Conservation (phyloP, 2,329 filamentous ascomycete genomes). For the Ascochyta rabiei region DNA sequence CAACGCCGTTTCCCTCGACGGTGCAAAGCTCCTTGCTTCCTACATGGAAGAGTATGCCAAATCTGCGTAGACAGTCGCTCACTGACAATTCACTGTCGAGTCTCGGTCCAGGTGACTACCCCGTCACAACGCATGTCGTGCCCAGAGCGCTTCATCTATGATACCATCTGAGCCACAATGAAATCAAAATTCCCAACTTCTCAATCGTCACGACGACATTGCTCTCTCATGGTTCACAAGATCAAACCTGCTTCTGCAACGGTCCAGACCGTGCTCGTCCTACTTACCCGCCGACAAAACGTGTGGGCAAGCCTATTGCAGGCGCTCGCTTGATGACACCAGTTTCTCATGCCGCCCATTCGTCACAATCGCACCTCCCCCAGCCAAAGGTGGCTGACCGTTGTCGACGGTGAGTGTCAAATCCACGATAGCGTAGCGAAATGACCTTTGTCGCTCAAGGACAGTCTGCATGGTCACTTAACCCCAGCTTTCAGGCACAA, state of each 20-base stretch:
- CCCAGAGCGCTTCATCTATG: no score
- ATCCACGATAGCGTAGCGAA: not conserved
- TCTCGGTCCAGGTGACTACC: not conserved
- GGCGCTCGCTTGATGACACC: not conserved
- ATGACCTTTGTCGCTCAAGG: not conserved
- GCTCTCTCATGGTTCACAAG: not conserved
- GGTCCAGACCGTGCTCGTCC: slow-evolving; percentile 2
- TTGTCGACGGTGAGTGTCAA: not conserved
- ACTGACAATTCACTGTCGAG: not conserved
- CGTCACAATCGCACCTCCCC: not conserved
- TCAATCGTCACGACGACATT: not conserved
- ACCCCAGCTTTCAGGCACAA: not conserved
- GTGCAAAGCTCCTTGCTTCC: slow-evolving; percentile 69
- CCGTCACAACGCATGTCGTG: no score
- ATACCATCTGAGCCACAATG: not conserved
- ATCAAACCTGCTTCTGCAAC: not conserved
- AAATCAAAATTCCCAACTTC: not conserved
- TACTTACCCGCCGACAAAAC: not conserved
- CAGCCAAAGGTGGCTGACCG: not conserved
- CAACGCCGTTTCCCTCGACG: slow-evolving; percentile 76
- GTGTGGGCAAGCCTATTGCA: not conserved
- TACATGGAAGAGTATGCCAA: slow-evolving; percentile 68
- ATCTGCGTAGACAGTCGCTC: slow-evolving; percentile 24
- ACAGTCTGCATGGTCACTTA: not conserved
- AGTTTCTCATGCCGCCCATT: not conserved